Conservation (phyloP, 2,329 filamentous ascomycete species). For the Fusarium stilboides region DNA sequence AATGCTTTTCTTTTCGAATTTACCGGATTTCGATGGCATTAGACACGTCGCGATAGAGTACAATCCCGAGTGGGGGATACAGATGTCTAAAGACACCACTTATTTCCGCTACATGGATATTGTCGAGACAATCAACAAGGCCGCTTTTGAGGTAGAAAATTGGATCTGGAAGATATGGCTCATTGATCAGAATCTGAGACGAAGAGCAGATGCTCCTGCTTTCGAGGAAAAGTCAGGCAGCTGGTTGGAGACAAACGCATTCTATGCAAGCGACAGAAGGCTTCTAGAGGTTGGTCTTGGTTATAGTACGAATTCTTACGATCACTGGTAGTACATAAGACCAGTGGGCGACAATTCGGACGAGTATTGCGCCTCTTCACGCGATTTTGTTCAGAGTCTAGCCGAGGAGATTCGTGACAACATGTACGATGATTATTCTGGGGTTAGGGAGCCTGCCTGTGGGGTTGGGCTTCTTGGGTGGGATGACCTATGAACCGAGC, state of each 20-base stretch:
- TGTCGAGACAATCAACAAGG: background rate
- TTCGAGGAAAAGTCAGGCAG: background rate
- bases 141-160: background rate
- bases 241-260: background rate
- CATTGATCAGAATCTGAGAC: constrained; percentile 15
- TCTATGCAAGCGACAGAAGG: constrained; percentile 24
- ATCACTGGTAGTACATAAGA: background rate
- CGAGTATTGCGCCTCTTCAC: background rate
- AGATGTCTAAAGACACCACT: background rate
- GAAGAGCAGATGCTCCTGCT: constrained; percentile 4
- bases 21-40: rapidly evolving
- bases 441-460: background rate
- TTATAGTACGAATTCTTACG: background rate
- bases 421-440: background rate
- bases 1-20: background rate
- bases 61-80: constrained; percentile 6
- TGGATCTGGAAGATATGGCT: constrained; percentile 11
- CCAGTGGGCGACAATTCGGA: background rate
- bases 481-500: background rate
- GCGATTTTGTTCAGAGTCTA: background rate
- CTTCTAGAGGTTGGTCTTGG: constrained; percentile 8
- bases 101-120: background rate
- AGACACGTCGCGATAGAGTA: constrained; percentile 13
- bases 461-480: constrained; percentile 22
- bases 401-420: background rate